Evolutionary conservation across 306 rosid genomes (phyloP).

Genomic region (Alnus rubra): DNA sequence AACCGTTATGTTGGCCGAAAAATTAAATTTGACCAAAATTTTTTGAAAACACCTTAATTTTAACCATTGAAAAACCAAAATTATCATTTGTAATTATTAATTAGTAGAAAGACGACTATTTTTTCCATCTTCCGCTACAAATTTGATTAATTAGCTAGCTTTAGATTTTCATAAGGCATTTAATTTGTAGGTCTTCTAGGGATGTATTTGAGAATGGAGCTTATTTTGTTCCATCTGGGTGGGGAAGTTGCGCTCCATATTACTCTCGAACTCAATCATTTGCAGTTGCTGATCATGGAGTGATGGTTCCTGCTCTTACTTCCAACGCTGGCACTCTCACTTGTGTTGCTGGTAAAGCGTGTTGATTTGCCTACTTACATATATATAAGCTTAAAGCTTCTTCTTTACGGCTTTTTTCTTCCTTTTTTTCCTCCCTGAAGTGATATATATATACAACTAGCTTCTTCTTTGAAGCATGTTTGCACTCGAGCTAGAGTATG

Average conservation of each 20-base stretch:
- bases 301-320: conserved; percentile 68
- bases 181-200: conserved; percentile 73
- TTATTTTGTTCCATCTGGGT: conserved; percentile 82
- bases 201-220: conserved; percentile 80
- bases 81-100: no score
- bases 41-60: no score
- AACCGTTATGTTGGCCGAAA: no score
- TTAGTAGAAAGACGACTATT: no score
- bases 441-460: conserved; percentile 3
- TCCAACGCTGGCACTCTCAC: conserved; percentile 58
- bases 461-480: conserved; percentile 22
- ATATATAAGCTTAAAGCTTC: background rate
- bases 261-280: conserved; percentile 60
- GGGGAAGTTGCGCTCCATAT: conserved; percentile 78
- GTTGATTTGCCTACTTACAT: conserved; percentile 35
- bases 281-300: conserved; percentile 53
- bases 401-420: background rate
- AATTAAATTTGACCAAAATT: no score
- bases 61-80: no score
- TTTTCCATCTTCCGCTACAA: no score
- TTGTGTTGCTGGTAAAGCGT: conserved; percentile 51
- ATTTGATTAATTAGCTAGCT: no score
- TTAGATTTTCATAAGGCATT: background rate
- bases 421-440: background rate
- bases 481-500: conserved; percentile 1